phyloP scores from a whole-genome alignment of 176 grass and related monocot genomes.

The Luzula sylvatica region DNA sequence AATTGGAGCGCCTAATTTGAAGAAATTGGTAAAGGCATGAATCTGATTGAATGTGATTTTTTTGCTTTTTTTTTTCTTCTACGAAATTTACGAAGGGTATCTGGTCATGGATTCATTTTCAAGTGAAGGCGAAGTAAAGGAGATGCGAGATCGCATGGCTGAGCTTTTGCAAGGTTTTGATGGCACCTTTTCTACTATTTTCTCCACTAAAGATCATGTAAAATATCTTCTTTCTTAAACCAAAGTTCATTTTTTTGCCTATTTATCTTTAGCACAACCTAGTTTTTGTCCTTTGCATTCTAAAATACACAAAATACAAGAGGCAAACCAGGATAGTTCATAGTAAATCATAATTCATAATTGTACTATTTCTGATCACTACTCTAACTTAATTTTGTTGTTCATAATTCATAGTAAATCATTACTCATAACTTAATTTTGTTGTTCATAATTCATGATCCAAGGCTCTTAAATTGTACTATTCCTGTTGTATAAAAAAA shows the following conservation, averaged over 20 bases:
- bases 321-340: too few species aligned
- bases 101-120: conserved; percentile 73
- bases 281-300: too few species aligned
- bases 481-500: too few species aligned
- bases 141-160: conserved; percentile 65
- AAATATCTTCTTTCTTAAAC: background rate
- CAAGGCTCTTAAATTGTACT: too few species aligned
- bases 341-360: too few species aligned
- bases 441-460: too few species aligned
- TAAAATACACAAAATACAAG: too few species aligned
- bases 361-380: too few species aligned
- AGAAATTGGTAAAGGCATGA: background rate
- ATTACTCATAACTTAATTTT: too few species aligned
- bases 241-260: background rate
- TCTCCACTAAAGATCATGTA: conserved; percentile 92
- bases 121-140: conserved; percentile 38
- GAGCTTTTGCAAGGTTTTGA: conserved; percentile 59
- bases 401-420: too few species aligned
- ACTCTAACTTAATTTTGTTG: too few species aligned
- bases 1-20: background rate
- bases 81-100: too few species aligned
- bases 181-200: conserved; percentile 32
- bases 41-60: conserved; percentile 1
- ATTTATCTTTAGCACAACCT: background rate
- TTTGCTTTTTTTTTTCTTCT: conserved; percentile 2